Evolutionary conservation across 768 basidiomycete species (phyloP).

Genomic region (Albatrellus ellisii): DNA sequence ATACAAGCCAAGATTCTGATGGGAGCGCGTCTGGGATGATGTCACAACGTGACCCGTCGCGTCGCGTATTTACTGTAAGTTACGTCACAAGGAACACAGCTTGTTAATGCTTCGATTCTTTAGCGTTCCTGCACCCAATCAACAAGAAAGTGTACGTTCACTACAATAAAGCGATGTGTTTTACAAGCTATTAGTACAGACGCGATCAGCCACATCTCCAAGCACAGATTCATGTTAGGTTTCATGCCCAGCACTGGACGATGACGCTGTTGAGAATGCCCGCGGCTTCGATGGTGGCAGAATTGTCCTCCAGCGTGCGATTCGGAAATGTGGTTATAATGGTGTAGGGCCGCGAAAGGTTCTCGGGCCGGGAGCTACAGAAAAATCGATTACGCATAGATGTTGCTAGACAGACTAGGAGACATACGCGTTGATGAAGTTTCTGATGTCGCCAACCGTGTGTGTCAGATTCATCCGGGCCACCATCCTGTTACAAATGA

Average conservation of each 20-base stretch:
- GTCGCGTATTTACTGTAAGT: too few relatives aligned
- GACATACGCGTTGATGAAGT: constrained; percentile 83
- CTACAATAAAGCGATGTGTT: too few relatives aligned
- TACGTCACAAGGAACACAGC: too few relatives aligned
- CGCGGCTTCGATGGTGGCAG: constrained; percentile 10
- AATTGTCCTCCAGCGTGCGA: constrained; percentile 11
- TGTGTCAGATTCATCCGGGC: constrained; percentile 82
- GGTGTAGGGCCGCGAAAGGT: constrained; percentile 8
- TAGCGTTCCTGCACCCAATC: too few relatives aligned
- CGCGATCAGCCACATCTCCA: background rate
- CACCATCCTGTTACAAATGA: background rate
- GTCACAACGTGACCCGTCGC: too few relatives aligned
- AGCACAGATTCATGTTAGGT: background rate
- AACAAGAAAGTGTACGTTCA: too few relatives aligned
- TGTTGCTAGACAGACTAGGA: background rate
- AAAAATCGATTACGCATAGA: background rate
- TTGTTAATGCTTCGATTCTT: too few relatives aligned
- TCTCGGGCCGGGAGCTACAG: constrained; percentile 12
- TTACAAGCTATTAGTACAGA: too few relatives aligned
- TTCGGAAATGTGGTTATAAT: constrained; percentile 14
- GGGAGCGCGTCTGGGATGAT: too few relatives aligned
- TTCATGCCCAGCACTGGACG: constrained; percentile 13
- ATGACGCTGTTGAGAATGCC: constrained; percentile 12
- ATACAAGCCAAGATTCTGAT: too few relatives aligned
- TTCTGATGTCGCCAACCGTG: constrained; percentile 73